A percentile compares a stretch with the other conserved stretches of the same genome.
Evolutionary conservation across 2,329 filamentous ascomycete genomes (phyloP).

Genomic region (Sporothrix pallida): DNA sequence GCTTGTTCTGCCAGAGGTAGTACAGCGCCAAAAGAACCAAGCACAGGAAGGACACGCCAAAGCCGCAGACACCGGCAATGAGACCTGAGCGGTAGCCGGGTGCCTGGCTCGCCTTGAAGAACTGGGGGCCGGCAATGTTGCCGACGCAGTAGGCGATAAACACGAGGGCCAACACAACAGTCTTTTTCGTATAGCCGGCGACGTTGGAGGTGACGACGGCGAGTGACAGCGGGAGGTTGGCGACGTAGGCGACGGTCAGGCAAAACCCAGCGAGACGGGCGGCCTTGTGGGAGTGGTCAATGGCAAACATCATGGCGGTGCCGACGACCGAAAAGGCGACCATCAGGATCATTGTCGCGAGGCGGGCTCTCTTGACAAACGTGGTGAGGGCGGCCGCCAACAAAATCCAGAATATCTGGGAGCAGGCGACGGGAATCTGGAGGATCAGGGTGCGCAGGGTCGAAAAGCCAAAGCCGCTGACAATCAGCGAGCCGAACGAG

Average conservation of each 20-base stretch:
- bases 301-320: constrained; percentile 8
- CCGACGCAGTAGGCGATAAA: constrained; percentile 50
- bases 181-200: constrained; percentile 32
- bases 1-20: neutral
- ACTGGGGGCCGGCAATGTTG: constrained; percentile 63
- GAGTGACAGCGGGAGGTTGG: neutral
- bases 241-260: neutral
- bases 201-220: neutral
- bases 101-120: constrained; percentile 58
- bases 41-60: neutral
- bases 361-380: neutral
- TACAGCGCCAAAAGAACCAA: neutral
- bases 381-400: neutral
- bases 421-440: neutral
- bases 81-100: constrained; percentile 48
- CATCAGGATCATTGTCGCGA: neutral
- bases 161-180: constrained; percentile 12
- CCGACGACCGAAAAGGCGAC: neutral
- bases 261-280: neutral
- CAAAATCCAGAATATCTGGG: neutral
- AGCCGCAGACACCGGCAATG: neutral
- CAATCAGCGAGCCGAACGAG: constrained; percentile 36
- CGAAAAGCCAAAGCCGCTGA: constrained; percentile 37
- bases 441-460: constrained; percentile 17
- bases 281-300: neutral